These are phyloP conservation scores for Yamadazyma nakazawae DNA, from an alignment of 805 yeast genomes.

Conservation along the genomic window DNA sequence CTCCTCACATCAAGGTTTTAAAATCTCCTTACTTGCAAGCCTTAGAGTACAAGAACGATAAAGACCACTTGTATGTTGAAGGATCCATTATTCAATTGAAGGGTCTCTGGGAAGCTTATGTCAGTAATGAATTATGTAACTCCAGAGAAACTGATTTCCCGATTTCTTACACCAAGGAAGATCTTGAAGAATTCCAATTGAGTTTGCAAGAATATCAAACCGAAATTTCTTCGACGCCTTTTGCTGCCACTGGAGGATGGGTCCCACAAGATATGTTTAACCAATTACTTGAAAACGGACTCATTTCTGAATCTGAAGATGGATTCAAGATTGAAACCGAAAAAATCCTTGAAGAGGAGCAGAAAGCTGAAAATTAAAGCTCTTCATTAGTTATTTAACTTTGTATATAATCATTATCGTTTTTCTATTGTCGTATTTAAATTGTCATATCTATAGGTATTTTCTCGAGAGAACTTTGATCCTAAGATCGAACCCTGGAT, in stretches of 20 bases:
- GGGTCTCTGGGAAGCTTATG: constrained; percentile 66
- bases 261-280: constrained; percentile 91
- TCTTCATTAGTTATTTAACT: neutral
- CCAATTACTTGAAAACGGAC: constrained; percentile 62
- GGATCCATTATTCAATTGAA: constrained; percentile 63
- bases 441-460: constrained; percentile 46
- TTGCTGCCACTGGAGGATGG: constrained; percentile 92
- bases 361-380: neutral
- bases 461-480: constrained; percentile 72
- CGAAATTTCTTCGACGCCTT: constrained; percentile 68
- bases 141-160: constrained; percentile 50
- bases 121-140: constrained; percentile 53
- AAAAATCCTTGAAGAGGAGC: constrained; percentile 16
- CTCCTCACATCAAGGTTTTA: constrained; percentile 76
- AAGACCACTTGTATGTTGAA: constrained; percentile 63
- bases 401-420: constrained; percentile 5
- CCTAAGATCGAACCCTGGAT: constrained; percentile 71
- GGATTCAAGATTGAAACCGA: constrained; percentile 39
- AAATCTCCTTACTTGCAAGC: constrained; percentile 63
- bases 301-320: constrained; percentile 54
- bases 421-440: neutral
- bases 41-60: constrained; percentile 52
- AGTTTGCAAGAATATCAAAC: constrained; percentile 66
- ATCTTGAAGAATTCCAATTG: constrained; percentile 53
- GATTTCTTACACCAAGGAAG: constrained; percentile 53